Percentiles rank a stretch among this genome's conserved stretches.
These are phyloP conservation scores for Sugiyamaella floridensis DNA, from an alignment of 805 yeast genomes.

Conservation along the genomic window DNA sequence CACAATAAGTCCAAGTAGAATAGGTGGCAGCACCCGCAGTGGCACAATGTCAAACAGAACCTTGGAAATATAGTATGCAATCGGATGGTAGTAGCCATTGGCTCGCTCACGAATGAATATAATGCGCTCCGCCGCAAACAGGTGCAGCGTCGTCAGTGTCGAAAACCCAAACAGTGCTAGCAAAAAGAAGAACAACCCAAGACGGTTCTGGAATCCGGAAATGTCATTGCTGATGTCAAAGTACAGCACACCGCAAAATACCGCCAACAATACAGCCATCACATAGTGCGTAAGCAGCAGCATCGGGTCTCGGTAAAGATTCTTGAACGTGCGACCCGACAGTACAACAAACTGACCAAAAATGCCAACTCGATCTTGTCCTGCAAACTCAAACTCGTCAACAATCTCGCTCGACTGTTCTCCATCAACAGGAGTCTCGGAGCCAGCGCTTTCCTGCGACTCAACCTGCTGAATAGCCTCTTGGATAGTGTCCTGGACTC, in stretches of 20 bases:
- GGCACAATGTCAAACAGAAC: constrained; percentile 90
- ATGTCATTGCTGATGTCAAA: constrained; percentile 81
- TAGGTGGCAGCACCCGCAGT: constrained; percentile 85
- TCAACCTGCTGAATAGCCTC: constrained; percentile 5
- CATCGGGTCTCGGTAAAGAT: constrained; percentile 86
- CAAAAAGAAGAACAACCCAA: constrained; percentile 87
- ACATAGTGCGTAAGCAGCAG: constrained; percentile 79
- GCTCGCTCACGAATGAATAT: constrained; percentile 91
- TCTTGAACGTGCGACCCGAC: constrained; percentile 83
- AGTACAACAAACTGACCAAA: constrained; percentile 62
- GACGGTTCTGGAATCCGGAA: constrained; percentile 91
- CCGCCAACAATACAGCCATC: constrained; percentile 67
- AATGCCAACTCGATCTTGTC: constrained; percentile 48
- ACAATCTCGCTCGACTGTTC: constrained; percentile 18
- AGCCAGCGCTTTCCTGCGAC: constrained; percentile 10
- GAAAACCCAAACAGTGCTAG: constrained; percentile 91
- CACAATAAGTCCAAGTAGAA: constrained; percentile 66
- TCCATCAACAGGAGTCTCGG: constrained; percentile 23
- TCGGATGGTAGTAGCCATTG: constrained; percentile 85
- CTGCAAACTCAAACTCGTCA: constrained; percentile 8
- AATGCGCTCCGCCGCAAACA: constrained; percentile 81
- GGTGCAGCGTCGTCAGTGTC: constrained; percentile 82
- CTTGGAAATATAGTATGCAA: constrained; percentile 78
- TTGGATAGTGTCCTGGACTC: constrained; percentile 23
- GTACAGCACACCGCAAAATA: constrained; percentile 80